Conservation (phyloP, 2,329 filamentous ascomycete species). For the Colletotrichum sidae region DNA sequence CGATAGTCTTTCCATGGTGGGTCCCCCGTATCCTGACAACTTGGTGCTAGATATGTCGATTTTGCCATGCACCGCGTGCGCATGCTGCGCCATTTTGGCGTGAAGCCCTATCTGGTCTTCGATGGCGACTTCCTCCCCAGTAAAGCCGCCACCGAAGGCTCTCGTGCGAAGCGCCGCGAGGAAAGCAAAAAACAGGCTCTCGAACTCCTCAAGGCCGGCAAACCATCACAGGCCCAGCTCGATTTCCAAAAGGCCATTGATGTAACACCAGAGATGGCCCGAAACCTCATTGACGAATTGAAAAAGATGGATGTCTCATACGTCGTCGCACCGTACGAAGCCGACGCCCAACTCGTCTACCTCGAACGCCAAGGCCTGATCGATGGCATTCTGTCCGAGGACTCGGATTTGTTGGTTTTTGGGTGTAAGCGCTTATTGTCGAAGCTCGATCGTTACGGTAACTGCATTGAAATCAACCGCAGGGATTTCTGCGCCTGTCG, state of each 20-base stretch:
- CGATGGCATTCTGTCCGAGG: conserved; percentile 91
- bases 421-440: conserved; percentile 91
- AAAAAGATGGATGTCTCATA: conserved; percentile 85
- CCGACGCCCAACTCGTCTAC: conserved; percentile 96
- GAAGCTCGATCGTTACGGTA: conserved; percentile 93
- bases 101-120: conserved; percentile 95
- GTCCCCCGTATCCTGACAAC: conserved; percentile 20
- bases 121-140: conserved; percentile 96
- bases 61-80: conserved; percentile 90
- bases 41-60: conserved; percentile 78
- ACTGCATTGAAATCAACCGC: conserved; percentile 91
- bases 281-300: conserved; percentile 89
- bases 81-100: conserved; percentile 93
- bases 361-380: conserved; percentile 88
- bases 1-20: not conserved
- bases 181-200: conserved; percentile 81
- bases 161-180: conserved; percentile 79
- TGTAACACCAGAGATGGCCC: conserved; percentile 95
- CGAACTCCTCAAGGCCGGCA: conserved; percentile 85
- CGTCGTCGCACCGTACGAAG: conserved; percentile 96
- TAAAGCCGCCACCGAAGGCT: conserved; percentile 87
- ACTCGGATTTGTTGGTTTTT: conserved; percentile 96
- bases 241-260: conserved; percentile 97
- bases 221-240: conserved; percentile 80
- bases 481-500: conserved; percentile 89